A percentile compares a stretch with the other conserved stretches of the same genome.
These are phyloP conservation scores for Flaveria floridana DNA, from an alignment of 140 eudicot genomes.

Conservation along the genomic window DNA sequence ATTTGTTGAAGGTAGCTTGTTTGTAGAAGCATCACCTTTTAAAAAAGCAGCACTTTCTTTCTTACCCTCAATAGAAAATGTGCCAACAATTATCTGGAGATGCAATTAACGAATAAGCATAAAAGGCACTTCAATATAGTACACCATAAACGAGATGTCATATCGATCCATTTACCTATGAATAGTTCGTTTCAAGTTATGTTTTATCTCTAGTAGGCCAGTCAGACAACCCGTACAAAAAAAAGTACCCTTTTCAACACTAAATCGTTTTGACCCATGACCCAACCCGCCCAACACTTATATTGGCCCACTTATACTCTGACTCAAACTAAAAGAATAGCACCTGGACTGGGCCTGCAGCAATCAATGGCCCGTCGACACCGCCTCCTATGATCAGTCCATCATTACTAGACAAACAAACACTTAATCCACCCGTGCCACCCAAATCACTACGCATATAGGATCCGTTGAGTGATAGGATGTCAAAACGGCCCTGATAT, in stretches of 20 bases:
- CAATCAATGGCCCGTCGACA: slow-evolving; percentile 67
- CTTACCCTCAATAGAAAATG: slow-evolving; percentile 55
- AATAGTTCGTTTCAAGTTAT: neutral
- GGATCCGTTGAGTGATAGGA: slow-evolving; percentile 69
- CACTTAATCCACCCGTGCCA: slow-evolving; percentile 72
- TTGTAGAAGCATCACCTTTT: slow-evolving; percentile 46
- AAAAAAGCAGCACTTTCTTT: slow-evolving; percentile 35
- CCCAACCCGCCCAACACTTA: neutral
- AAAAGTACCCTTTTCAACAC: neutral
- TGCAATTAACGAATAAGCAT: slow-evolving; percentile 13
- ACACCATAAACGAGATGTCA: neutral
- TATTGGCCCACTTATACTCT: neutral
- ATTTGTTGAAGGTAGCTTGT: slow-evolving; percentile 52
- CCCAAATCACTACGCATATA: slow-evolving; percentile 66
- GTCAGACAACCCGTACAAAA: neutral
- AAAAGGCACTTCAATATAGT: neutral
- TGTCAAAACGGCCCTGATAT: slow-evolving; percentile 74
- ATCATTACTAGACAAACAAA: slow-evolving; percentile 56
- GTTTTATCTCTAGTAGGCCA: neutral
- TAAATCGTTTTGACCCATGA: neutral
- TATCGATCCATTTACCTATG: neutral
- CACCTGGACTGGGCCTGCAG: slow-evolving; percentile 89
- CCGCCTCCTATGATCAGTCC: slow-evolving; percentile 84
- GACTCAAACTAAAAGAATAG: neutral
- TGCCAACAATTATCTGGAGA: slow-evolving; percentile 64